Base-by-base conservation (phyloP, 441 rosid species). In the Euphorbia corollata region DNA sequence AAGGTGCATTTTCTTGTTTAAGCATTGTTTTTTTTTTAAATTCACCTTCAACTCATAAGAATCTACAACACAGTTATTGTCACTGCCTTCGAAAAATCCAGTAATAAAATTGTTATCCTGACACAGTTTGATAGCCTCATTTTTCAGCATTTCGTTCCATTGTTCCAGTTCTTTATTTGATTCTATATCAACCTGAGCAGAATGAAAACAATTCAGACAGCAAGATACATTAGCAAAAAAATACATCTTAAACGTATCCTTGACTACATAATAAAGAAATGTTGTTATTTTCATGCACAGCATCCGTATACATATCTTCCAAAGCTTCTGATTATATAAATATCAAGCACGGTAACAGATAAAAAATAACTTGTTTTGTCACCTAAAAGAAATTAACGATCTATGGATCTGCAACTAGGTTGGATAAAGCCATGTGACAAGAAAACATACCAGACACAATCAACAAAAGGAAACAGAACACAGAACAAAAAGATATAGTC, bases 31-130 rank as follows among this genome's bases (percentile, higher is more conserved):
- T 12, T 11, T n/a, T n/a, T n/a, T n/a, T n/a, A n/a, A n/a, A n/a
- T 0, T 66, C 80, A 95, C 99, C 97, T 95, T 95, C 80, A 95
- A 80, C 82, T 95, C 98, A 71, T 95, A 95, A 63, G 99, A 96
- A 82, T 95, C 99, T 7, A 82, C 80, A 56, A 92, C 89, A 71
- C 85, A 73, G 66, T 81, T 83, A 85, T 71, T 90, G 81, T 95
- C 98, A 77, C 82, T 90, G 64, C 97, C 93, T 72, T 95, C 98
- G 70, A 95, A 92, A 80, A 87, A 95, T 3, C 99, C 99, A 2
- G 96, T 82, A 73, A 85, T 86, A 69, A 95, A 95, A 82, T 87
- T 87, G 77, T 95, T 92, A 63, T 90, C 97, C 81, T 88, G 97
- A 75, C 99, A 95, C 65, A 92, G 88, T 79, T 85, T 92, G 70